Evolutionary conservation across 495 filamentous ascomycete species (phyloP).

Genomic region (Aspergillus biplanus): DNA sequence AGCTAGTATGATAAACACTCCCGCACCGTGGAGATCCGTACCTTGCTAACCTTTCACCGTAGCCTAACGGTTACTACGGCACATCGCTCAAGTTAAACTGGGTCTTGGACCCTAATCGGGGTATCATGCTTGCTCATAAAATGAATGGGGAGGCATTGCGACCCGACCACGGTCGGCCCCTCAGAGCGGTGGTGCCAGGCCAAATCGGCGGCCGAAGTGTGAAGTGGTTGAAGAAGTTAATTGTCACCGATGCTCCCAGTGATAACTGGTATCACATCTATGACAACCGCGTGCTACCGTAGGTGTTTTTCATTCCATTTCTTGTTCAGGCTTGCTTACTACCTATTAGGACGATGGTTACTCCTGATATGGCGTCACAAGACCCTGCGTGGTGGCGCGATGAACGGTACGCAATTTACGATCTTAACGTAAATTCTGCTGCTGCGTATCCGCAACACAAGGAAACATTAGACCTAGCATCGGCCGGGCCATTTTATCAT

Average conservation of each 20-base stretch:
- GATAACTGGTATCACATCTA: slow-evolving; percentile 98
- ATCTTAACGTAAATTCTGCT: slow-evolving; percentile 87
- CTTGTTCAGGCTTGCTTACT: slow-evolving; percentile 10
- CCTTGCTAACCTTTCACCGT: slow-evolving; percentile 9
- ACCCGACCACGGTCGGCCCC: slow-evolving; percentile 87
- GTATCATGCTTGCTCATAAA: slow-evolving; percentile 87
- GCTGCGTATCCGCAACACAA: slow-evolving; percentile 82
- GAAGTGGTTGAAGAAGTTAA: slow-evolving; percentile 90
- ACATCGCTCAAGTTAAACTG: slow-evolving; percentile 88
- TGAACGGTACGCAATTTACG: slow-evolving; percentile 94
- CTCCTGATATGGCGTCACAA: slow-evolving; percentile 76
- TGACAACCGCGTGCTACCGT: slow-evolving; percentile 89
- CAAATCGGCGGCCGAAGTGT: slow-evolving; percentile 95
- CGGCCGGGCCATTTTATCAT: slow-evolving; percentile 58
- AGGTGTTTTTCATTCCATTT: slow-evolving; percentile 23
- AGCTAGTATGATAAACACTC: slow-evolving; percentile 54
- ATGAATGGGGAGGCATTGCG: slow-evolving; percentile 89
- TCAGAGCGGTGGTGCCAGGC: slow-evolving; percentile 85
- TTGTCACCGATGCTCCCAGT: slow-evolving; percentile 77
- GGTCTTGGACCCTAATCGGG: slow-evolving; percentile 82
- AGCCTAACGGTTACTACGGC: slow-evolving; percentile 90
- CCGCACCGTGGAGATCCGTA: background rate
- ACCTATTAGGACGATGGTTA: slow-evolving; percentile 67
- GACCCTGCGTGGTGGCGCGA: slow-evolving; percentile 85
- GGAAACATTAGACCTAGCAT: slow-evolving; percentile 63